phyloP scores from a whole-genome alignment of 805 yeast species.

The Myxozyma sirexii region DNA sequence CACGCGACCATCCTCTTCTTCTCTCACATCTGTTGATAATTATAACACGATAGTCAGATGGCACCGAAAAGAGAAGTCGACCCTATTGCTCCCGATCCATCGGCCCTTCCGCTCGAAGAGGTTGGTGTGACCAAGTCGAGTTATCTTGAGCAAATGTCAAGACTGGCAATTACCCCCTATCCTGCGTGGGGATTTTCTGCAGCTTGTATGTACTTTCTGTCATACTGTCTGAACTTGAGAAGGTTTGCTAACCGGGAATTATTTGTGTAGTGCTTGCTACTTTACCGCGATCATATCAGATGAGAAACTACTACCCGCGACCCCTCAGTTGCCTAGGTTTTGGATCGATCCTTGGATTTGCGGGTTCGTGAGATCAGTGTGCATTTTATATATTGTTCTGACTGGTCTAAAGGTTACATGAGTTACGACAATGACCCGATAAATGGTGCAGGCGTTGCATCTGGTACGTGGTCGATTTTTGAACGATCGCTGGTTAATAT shows the following conservation, averaged over 20 bases:
- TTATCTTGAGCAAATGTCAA: conserved; percentile 18
- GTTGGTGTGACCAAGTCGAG: conserved; percentile 14
- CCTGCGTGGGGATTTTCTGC: conserved; percentile 33
- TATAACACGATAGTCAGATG: neutral
- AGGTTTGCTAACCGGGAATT: too few species aligned
- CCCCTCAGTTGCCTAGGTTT: conserved; percentile 34
- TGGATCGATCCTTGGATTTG: conserved; percentile 31
- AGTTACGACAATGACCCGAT: conserved; percentile 72
- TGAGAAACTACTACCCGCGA: conserved; percentile 22
- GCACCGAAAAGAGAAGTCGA: conserved; percentile 1
- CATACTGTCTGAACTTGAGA: too few species aligned
- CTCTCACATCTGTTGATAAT: neutral
- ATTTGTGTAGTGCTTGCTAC: conserved; percentile 31
- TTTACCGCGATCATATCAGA: conserved; percentile 19
- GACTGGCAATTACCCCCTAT: conserved; percentile 32
- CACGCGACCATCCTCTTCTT: neutral
- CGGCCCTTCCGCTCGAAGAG: conserved; percentile 1
- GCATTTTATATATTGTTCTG: neutral
- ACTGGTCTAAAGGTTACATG: conserved; percentile 47
- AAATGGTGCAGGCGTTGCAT: conserved; percentile 75
- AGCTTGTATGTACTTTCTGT: conserved; percentile 13
- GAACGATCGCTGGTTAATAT: neutral
- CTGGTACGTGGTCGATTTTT: conserved; percentile 35
- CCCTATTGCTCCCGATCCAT: neutral
- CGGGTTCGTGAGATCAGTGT: conserved; percentile 23